Conservation (phyloP, 768 basidiomycete species). For the Panus rudis region DNA sequence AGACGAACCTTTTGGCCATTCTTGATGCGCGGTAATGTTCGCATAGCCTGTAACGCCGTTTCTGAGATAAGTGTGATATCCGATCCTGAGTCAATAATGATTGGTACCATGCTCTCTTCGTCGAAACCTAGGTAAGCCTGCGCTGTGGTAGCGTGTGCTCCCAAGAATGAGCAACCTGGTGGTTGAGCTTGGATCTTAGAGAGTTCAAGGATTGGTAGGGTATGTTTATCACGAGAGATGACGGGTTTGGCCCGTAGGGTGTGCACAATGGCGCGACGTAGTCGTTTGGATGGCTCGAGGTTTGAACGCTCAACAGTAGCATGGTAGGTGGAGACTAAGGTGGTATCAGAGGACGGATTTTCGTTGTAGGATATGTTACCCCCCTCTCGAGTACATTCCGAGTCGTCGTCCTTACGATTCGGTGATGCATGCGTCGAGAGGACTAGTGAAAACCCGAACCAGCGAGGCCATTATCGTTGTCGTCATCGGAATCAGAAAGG, state of each 20-base stretch:
- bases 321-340: too few species aligned
- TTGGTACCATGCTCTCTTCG: background rate
- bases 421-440: too few species aligned
- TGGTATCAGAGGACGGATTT: too few species aligned
- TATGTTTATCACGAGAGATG: too few species aligned
- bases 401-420: too few species aligned
- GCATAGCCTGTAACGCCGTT: conserved; percentile 3
- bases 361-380: too few species aligned
- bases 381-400: too few species aligned
- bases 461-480: conserved; percentile 5
- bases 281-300: too few species aligned
- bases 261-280: too few species aligned
- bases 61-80: conserved; percentile 31
- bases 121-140: conserved; percentile 5
- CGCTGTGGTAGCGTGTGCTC: conserved; percentile 21
- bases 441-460: conserved; percentile 13
- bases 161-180: conserved; percentile 28
- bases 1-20: conserved; percentile 25
- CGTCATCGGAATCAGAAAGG: conserved; percentile 4
- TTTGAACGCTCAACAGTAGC: too few species aligned
- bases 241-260: too few species aligned
- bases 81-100: conserved; percentile 27
- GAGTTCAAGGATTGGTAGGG: too few species aligned
- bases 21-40: conserved; percentile 11
- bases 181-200: conserved; percentile 4